Conservation (phyloP, 176 grass and related monocot species). For the Juncus effusus region DNA sequence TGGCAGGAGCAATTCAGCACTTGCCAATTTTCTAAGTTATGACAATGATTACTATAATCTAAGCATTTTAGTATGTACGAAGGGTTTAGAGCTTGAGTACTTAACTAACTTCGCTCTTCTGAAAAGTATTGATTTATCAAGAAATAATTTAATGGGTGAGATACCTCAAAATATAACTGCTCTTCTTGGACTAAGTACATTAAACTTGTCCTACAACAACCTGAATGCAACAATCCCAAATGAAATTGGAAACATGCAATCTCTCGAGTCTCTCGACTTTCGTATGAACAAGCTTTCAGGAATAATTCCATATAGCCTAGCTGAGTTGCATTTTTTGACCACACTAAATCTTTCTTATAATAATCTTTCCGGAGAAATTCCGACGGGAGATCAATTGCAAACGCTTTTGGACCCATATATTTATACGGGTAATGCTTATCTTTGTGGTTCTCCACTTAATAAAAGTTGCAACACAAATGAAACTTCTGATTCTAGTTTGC, state of each 20-base stretch:
- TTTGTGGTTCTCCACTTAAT: conserved; percentile 36
- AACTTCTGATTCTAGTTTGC: too few relatives aligned
- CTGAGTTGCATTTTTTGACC: conserved; percentile 19
- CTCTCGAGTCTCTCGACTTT: conserved; percentile 44
- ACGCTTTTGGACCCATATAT: conserved; percentile 28
- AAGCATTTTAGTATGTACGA: neutral
- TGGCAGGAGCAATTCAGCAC: neutral
- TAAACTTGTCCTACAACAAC: rapidly evolving
- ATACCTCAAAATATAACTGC: conserved; percentile 29
- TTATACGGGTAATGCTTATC: conserved; percentile 35
- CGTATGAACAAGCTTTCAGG: conserved; percentile 35
- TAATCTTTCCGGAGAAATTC: conserved; percentile 44
- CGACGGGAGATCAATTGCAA: conserved; percentile 32
- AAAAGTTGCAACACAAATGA: conserved; percentile 3
- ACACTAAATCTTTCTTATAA: conserved; percentile 41
- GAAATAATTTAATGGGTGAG: conserved; percentile 19
- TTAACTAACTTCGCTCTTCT: neutral
- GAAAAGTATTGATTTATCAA: conserved; percentile 30
- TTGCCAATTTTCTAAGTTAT: neutral
- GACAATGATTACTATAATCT: neutral
- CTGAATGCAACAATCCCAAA: neutral
- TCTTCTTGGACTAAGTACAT: neutral
- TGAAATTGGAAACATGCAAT: conserved; percentile 16
- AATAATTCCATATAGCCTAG: conserved; percentile 37
- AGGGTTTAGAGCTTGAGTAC: conserved; percentile 10